Evolutionary conservation across 1,139 yeast genomes (phyloP), one percentile per base, ranked within the genome.

Genomic region (Sporopachydermia cereana): DNA sequence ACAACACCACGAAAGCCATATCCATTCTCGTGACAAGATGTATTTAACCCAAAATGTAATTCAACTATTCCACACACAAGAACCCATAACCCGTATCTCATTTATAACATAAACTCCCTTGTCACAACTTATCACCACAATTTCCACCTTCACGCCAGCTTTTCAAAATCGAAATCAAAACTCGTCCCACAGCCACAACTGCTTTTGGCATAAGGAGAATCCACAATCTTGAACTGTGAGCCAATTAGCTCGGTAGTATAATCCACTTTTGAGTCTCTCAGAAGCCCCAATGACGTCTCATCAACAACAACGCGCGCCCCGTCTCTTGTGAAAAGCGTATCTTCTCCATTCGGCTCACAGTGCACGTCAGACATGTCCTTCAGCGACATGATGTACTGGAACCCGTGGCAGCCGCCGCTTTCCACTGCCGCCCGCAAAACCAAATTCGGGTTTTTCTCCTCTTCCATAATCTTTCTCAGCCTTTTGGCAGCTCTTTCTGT

Each of bases 351-450:
- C 4, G 55, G 57, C 17, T 72, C 64, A 42, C 65, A 72, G 2
- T 34, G 46, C 3, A 68, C 56, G 42, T 72, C 69, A 7, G 63
- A 57, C 41, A 72, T 61, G 46, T 73, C 72, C 3, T 80, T 71
- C 44, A 89, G 68, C 48, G 77, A 73, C 55, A 91, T 68, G 51
- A 82, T 76, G 57, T 91, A 91, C 61, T 91, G 98, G 63, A 86
- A 93, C 24, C 99, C 98, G 61, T 91, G 99, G 61, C 98, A 93
- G 2, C 99, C 99, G 3, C 98, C 99, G 56, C 95, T 84, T 55
- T 89, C 97, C 3, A 93, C 97, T n/a, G 73, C 67, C 3, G 93
- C 76, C 44, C 82, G 68, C 41, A 91, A 66, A 0, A 84, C 84
- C n/a, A 79, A 57, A 43, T 77, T 66, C 0, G 78, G 74, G 46